These are phyloP conservation scores for Nemophila menziesii DNA, from an alignment of 257 asterid species.

Conservation along the genomic window DNA sequence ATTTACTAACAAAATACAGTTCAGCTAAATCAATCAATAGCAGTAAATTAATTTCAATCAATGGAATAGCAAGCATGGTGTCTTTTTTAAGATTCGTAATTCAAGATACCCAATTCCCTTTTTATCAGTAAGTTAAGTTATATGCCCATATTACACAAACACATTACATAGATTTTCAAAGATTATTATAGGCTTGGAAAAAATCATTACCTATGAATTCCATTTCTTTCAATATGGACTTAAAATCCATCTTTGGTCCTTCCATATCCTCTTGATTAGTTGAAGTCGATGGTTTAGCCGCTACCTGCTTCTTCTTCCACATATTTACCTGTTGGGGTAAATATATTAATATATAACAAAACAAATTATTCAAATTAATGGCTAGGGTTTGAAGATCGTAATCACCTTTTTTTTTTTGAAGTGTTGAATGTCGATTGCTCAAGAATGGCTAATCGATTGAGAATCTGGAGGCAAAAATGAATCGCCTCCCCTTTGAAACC, in stretches of 20 bases:
- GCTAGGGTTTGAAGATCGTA: too few relatives aligned
- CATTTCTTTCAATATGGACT: conserved; percentile 48
- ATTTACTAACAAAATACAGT: too few relatives aligned
- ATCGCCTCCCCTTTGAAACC: too few relatives aligned
- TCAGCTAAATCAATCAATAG: not conserved
- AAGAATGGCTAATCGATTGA: too few relatives aligned
- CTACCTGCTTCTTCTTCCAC: conserved; percentile 7
- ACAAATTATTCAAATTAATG: too few relatives aligned
- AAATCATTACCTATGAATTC: conserved; percentile 35
- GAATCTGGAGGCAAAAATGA: too few relatives aligned
- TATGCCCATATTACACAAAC: too few relatives aligned
- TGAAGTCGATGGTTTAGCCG: conserved; percentile 1
- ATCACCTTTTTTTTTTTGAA: too few relatives aligned
- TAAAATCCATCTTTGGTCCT: conserved; percentile 33
- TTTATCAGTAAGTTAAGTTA: not conserved
- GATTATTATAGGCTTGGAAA: not conserved
- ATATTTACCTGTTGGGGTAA: too few relatives aligned
- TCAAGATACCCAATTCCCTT: not conserved
- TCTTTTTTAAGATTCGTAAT: not conserved
- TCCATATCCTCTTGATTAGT: conserved; percentile 14
- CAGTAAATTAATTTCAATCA: not conserved
- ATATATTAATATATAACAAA: too few relatives aligned
- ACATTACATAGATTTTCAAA: too few relatives aligned
- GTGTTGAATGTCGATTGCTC: too few relatives aligned
- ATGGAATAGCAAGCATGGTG: not conserved